Evolutionary conservation across 139 green algal species (phyloP).

Genomic region (Asterochloris sp.): DNA sequence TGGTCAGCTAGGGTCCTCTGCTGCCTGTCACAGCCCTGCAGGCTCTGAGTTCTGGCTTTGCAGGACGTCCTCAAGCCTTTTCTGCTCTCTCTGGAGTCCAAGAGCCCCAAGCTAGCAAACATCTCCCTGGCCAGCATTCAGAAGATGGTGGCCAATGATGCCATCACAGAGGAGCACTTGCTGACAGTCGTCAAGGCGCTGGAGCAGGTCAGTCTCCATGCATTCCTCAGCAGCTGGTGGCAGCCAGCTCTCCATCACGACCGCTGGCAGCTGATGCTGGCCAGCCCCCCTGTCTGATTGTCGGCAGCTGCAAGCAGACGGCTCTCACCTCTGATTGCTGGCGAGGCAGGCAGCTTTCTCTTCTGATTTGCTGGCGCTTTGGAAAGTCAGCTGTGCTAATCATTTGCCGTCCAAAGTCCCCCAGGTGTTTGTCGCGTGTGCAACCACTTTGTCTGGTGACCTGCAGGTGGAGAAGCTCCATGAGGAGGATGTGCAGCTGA

Average conservation of each 20-base stretch:
- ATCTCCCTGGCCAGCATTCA: constrained; percentile 67
- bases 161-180: constrained; percentile 47
- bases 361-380: too few species aligned
- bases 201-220: constrained; percentile 42
- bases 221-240: too few species aligned
- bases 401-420: not conserved
- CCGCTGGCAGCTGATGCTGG: too few species aligned
- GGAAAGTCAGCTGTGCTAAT: not conserved
- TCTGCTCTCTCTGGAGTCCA: constrained; percentile 69
- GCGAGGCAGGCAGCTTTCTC: too few species aligned
- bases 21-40: not conserved
- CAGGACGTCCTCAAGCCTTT: constrained; percentile 84
- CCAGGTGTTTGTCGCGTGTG: too few species aligned
- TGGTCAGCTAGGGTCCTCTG: too few species aligned
- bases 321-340: too few species aligned
- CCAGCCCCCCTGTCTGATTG: too few species aligned
- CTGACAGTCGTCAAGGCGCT: constrained; percentile 51
- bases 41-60: not conserved
- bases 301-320: too few species aligned
- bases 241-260: too few species aligned
- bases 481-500: constrained; percentile 81
- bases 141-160: constrained; percentile 78
- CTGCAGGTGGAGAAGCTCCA: constrained; percentile 50
- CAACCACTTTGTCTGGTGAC: too few species aligned
- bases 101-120: constrained; percentile 58